A percentile compares a stretch with the other conserved stretches of the same genome.
Conservation (phyloP, 768 basidiomycete genomes). For the Pulveroboletus sp. region DNA sequence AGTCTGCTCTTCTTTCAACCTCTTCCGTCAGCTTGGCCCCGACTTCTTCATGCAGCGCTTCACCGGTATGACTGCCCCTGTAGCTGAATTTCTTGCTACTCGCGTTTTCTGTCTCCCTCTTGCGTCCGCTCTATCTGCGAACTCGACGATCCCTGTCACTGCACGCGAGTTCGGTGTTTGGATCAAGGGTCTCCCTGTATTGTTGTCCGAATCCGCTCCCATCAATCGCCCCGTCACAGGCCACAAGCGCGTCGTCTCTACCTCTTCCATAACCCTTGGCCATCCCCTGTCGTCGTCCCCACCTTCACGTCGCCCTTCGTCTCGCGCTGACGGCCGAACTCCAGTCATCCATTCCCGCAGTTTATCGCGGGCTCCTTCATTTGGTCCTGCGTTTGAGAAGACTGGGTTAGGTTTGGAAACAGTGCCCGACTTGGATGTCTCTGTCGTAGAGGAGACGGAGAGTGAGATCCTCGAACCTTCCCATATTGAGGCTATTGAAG, state of each 20-base stretch:
- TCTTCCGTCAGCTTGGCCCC: conserved; percentile 73
- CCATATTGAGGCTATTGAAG: conserved; percentile 32
- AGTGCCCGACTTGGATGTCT: conserved; percentile 45
- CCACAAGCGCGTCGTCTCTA: conserved; percentile 57
- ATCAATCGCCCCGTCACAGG: conserved; percentile 29
- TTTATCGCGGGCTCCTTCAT: conserved; percentile 60
- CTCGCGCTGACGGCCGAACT: conserved; percentile 55
- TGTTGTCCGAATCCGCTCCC: conserved; percentile 46
- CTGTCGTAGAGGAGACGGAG: conserved; percentile 40
- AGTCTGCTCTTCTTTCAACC: conserved; percentile 74
- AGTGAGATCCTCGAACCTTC: conserved; percentile 25
- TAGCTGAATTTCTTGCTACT: conserved; percentile 82
- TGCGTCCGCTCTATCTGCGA: conserved; percentile 18
- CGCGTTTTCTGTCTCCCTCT: conserved; percentile 77
- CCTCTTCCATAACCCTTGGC: conserved; percentile 53
- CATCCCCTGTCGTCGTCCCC: conserved; percentile 62
- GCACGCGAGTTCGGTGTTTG: conserved; percentile 85
- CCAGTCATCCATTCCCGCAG: conserved; percentile 51
- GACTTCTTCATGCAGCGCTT: conserved; percentile 88
- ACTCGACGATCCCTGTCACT: conserved; percentile 41
- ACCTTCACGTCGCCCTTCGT: conserved; percentile 65
- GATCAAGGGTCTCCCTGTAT: conserved; percentile 74
- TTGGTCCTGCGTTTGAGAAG: conserved; percentile 42
- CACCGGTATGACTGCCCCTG: conserved; percentile 79
- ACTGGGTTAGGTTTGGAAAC: conserved; percentile 44